Conservation (phyloP, 1,284 basidiomycete genomes). For the Trametes versicolor region DNA sequence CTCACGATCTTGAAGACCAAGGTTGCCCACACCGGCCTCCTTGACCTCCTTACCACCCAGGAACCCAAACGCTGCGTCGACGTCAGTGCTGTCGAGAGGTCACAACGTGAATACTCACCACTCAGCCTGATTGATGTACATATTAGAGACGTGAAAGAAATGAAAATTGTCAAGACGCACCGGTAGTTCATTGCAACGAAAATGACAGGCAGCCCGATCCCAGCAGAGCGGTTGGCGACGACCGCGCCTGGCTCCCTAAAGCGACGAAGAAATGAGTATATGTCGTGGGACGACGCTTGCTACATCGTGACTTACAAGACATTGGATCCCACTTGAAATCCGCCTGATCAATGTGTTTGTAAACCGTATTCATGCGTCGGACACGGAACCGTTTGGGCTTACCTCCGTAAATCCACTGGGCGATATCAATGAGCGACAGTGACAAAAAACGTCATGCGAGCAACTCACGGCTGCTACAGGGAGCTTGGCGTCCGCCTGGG, state of each 20-base stretch:
- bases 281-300: neutral
- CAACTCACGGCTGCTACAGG: slow-evolving; percentile 61
- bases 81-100: neutral
- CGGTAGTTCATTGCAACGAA: slow-evolving; percentile 50
- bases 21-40: slow-evolving; percentile 60
- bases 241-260: slow-evolving; percentile 38
- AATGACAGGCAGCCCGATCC: slow-evolving; percentile 47
- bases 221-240: slow-evolving; percentile 48
- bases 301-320: slow-evolving; percentile 7
- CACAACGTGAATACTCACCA: slow-evolving; percentile 5
- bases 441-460: neutral
- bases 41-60: slow-evolving; percentile 54
- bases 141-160: neutral
- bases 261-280: neutral
- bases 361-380: neutral
- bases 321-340: slow-evolving; percentile 28
- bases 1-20: slow-evolving; percentile 65
- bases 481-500: slow-evolving; percentile 51
- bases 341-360: slow-evolving; percentile 11
- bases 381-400: slow-evolving; percentile 33
- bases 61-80: slow-evolving; percentile 27
- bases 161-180: slow-evolving; percentile 14
- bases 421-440: neutral
- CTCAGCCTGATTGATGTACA: slow-evolving; percentile 20
- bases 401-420: slow-evolving; percentile 64